Base-by-base conservation (phyloP, 2,329 filamentous ascomycete species). In the Ceratocystis smalleyi region DNA sequence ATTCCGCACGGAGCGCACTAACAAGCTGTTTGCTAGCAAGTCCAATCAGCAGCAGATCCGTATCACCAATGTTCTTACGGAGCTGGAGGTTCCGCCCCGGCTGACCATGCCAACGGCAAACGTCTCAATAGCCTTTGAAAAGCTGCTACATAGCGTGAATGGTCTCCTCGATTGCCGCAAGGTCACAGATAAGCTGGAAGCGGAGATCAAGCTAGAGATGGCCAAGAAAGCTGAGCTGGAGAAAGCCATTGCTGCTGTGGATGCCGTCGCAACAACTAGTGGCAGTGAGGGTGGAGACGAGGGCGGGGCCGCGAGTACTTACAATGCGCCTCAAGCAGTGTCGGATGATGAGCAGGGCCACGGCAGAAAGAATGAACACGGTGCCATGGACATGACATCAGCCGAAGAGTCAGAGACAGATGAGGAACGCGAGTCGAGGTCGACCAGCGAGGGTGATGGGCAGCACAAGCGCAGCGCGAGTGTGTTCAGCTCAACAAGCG, bases 1-100 rank as follows among this genome's bases (percentile, higher is more conserved):
- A 15, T 97, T 97, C 80, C 88, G 92, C 12, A 90, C 90, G 32
- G 88, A 92, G 70, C 86, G 84, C 72, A 83, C 92, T 66, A 85
- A 86, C 69, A 91, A 91, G 73, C 82, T 89, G 27, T 86, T 90
- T 64, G 84, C 85, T 45, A 87, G 87, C 68, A 91, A 91, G 75
- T 87, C 83, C 17, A 83, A 86, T 63, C 83, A 87, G 67, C 88
- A 91, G 72, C 88, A 89, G 68, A 75, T 83, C 67, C 87, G 88
- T 68, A 91, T 94, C 68, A 83, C 80, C 15, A 86, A 86, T 64
- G 84, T 85, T 3, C 81, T 94, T 27, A 79, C 79, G 51, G 86
- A 91, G 73, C 77, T 92, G 5, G 85, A 88, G 51, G 82, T 94
- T 51, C 83, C 86, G 0, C 78, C 81, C 6, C 79, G 87, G 55